Percentiles rank a stretch among this genome's conserved stretches.
Evolutionary conservation across 768 basidiomycete species (phyloP).

Genomic region (Tephrocybe sp.): DNA sequence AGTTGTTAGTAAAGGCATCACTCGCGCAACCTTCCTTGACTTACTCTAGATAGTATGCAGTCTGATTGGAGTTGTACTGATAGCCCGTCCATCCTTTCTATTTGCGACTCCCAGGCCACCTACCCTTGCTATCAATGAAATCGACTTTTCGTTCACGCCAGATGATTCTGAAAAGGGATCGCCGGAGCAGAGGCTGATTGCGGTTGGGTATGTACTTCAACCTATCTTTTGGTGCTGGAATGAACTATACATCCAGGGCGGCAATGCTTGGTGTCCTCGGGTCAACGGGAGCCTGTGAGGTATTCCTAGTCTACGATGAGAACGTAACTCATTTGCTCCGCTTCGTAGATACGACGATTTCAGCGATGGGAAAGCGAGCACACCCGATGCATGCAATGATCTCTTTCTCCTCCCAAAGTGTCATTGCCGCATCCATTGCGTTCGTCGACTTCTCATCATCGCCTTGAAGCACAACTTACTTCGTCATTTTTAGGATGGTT

Average conservation of each 20-base stretch:
- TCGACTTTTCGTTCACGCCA: conserved; percentile 21
- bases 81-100: conserved; percentile 74
- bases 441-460: conserved; percentile 20
- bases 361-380: conserved; percentile 75
- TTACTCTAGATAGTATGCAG: conserved; percentile 48
- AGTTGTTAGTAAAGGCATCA: conserved; percentile 31
- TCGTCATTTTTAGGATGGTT: conserved; percentile 39
- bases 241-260: conserved; percentile 5
- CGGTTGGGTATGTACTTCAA: conserved; percentile 12
- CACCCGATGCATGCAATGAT: conserved; percentile 71
- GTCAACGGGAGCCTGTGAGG: conserved; percentile 67
- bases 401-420: conserved; percentile 63
- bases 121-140: background rate
- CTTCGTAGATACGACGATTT: conserved; percentile 22
- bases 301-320: background rate
- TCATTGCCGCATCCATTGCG: conserved; percentile 36
- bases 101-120: conserved; percentile 38
- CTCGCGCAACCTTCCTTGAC: background rate
- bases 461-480: background rate
- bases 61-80: conserved; percentile 75
- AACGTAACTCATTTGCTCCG: too few species aligned
- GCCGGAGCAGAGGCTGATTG: conserved; percentile 41
- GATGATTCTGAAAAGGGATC: conserved; percentile 26
- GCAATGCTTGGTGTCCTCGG: conserved; percentile 57
- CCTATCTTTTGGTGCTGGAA: background rate